Evolutionary conservation across 768 basidiomycete genomes (phyloP).

Genomic region (Bullera alba): DNA sequence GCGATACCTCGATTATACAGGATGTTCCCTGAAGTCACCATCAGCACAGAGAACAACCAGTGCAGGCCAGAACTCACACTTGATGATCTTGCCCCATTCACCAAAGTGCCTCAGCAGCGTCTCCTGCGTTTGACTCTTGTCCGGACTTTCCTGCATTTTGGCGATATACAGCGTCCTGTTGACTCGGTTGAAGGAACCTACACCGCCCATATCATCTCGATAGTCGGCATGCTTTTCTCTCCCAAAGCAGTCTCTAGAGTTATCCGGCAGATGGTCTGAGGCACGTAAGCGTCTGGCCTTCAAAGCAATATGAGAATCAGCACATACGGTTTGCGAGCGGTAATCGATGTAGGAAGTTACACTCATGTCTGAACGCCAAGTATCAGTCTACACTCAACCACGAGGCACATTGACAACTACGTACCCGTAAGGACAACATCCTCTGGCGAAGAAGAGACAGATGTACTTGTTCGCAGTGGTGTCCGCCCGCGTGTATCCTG

Average conservation of each 20-base stretch:
- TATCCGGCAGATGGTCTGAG: constrained; percentile 67
- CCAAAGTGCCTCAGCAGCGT: constrained; percentile 84
- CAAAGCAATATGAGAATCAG: not conserved
- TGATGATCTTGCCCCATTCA: constrained; percentile 90
- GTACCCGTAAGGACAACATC: constrained; percentile 89
- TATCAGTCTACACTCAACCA: not conserved
- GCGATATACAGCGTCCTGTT: constrained; percentile 94
- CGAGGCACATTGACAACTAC: constrained; percentile 12
- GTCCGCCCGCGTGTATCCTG: constrained; percentile 90
- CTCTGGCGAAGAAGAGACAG: constrained; percentile 91
- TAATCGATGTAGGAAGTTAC: constrained; percentile 86
- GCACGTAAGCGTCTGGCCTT: not conserved
- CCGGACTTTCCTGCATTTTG: constrained; percentile 66
- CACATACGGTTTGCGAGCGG: constrained; percentile 65
- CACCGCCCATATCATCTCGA: constrained; percentile 98
- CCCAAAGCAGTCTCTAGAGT: constrained; percentile 92
- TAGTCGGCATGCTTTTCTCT: constrained; percentile 96
- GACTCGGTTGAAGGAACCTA: constrained; percentile 88
- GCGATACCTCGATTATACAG: constrained; percentile 91
- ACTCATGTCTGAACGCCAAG: constrained; percentile 54
- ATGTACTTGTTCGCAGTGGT: constrained; percentile 85
- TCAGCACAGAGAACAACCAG: constrained; percentile 11
- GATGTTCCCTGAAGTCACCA: constrained; percentile 61
- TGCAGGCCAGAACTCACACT: constrained; percentile 56
- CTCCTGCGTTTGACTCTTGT: constrained; percentile 78